Conservation (phyloP, 495 filamentous ascomycete genomes). For the Tuber borchii region DNA sequence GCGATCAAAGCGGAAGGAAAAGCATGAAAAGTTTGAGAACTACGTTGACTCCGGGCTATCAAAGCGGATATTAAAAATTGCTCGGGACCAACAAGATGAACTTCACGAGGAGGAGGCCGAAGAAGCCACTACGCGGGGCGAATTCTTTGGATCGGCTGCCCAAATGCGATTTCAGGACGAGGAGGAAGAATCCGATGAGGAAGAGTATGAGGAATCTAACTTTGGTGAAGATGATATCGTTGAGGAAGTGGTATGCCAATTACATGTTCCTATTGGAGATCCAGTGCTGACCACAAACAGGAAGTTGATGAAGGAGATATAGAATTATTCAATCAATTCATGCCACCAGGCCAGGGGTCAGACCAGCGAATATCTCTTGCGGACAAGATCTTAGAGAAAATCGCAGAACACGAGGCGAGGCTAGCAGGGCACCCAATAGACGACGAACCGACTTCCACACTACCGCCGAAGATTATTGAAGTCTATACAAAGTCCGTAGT, state of each 20-base stretch:
- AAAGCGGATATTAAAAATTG: conserved; percentile 78
- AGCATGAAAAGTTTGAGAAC: conserved; percentile 25
- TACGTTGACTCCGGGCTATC: conserved; percentile 75
- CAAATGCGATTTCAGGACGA: conserved; percentile 48
- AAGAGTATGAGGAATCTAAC: conserved; percentile 49
- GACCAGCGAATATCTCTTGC: conserved; percentile 71
- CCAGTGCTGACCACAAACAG: conserved; percentile 38
- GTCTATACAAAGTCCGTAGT: conserved; percentile 75
- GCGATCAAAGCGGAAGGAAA: conserved; percentile 34
- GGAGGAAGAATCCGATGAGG: conserved; percentile 51
- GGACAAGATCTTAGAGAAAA: conserved; percentile 86
- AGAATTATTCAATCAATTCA: conserved; percentile 82
- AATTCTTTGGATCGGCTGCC: conserved; percentile 35
- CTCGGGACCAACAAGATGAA: conserved; percentile 56
- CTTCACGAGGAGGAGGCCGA: conserved; percentile 52
- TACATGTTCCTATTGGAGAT: not conserved
- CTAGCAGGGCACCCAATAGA: conserved; percentile 48
- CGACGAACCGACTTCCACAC: conserved; percentile 69
- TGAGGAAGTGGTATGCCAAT: conserved; percentile 57
- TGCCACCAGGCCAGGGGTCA: conserved; percentile 52
- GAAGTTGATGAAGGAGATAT: conserved; percentile 87
- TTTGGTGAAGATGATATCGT: conserved; percentile 64
- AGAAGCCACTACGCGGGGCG: conserved; percentile 53
- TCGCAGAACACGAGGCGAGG: conserved; percentile 79
- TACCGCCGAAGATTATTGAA: conserved; percentile 87